A percentile compares a stretch with the other conserved stretches of the same genome.
Evolutionary conservation across 768 basidiomycete genomes (phyloP).

Genomic region (Mycena venus): DNA sequence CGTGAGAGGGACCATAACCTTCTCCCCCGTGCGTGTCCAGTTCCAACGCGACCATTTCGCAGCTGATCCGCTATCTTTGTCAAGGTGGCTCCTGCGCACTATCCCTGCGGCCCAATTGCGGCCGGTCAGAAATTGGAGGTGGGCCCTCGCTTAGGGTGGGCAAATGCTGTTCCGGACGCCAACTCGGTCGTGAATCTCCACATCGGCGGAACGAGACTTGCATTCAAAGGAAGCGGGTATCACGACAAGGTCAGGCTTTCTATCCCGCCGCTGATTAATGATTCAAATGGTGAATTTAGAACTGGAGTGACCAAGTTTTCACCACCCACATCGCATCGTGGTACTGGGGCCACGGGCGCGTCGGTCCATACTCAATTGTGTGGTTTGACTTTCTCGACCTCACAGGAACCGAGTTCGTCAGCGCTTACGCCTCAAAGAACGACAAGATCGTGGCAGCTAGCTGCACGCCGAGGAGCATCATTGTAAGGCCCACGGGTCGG

Average conservation of each 20-base stretch:
- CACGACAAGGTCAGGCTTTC: slow-evolving; percentile 25
- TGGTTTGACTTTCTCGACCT: slow-evolving; percentile 26
- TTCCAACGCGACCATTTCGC: background rate
- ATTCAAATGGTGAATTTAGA: slow-evolving; percentile 4
- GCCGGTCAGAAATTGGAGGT: slow-evolving; percentile 21
- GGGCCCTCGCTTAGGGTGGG: slow-evolving; percentile 32
- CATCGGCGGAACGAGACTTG: slow-evolving; percentile 8
- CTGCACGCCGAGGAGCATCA: slow-evolving; percentile 2
- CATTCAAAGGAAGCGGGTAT: slow-evolving; percentile 28
- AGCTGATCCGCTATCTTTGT: background rate
- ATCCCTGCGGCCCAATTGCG: slow-evolving; percentile 22
- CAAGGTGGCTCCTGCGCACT: slow-evolving; percentile 28
- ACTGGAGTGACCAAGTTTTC: slow-evolving; percentile 25
- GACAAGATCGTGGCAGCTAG: slow-evolving; percentile 2
- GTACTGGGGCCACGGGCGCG: slow-evolving; percentile 29
- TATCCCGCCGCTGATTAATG: too few relatives aligned
- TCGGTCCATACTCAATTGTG: slow-evolving; percentile 26
- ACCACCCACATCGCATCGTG: slow-evolving; percentile 14
- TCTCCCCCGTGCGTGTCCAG: background rate
- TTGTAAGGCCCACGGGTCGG: slow-evolving; percentile 8
- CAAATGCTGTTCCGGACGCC: slow-evolving; percentile 35
- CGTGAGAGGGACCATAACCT: slow-evolving; percentile 23
- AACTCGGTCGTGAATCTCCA: slow-evolving; percentile 23
- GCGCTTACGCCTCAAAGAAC: slow-evolving; percentile 20
- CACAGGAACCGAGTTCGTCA: background rate